These are phyloP conservation scores for Camelina laxa DNA, from an alignment of 345 rosid species.

Conservation along the genomic window DNA sequence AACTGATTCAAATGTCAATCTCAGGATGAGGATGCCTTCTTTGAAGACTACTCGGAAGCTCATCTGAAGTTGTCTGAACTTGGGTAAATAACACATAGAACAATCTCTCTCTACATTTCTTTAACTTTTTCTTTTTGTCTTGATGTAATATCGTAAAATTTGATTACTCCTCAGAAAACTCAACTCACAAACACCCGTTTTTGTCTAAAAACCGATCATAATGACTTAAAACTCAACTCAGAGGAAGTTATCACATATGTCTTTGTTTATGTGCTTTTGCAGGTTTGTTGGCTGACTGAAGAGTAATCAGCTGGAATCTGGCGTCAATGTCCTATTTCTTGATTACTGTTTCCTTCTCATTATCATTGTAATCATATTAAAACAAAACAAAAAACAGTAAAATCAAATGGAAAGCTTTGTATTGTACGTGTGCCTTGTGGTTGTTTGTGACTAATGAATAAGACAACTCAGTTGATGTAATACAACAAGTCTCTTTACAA, in stretches of 20 bases:
- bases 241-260: too few relatives aligned
- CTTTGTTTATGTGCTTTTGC: background rate
- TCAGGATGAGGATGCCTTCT: slow-evolving; percentile 85
- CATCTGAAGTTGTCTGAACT: slow-evolving; percentile 86
- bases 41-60: slow-evolving; percentile 70
- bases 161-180: background rate
- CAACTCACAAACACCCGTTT: background rate
- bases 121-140: background rate
- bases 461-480: background rate
- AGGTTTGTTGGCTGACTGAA: slow-evolving; percentile 41
- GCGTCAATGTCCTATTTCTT: background rate
- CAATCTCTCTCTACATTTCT: background rate
- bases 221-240: background rate
- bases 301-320: slow-evolving; percentile 17
- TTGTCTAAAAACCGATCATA: background rate
- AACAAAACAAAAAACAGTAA: too few relatives aligned
- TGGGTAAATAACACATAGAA: slow-evolving; percentile 51
- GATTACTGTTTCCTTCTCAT: background rate
- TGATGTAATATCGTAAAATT: background rate
- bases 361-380: slow-evolving; percentile 4
- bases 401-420: background rate
- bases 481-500: background rate
- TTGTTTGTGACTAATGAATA: slow-evolving; percentile 5
- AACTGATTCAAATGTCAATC: background rate
- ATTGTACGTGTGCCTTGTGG: slow-evolving; percentile 1